Base-by-base conservation (phyloP, 306 rosid genomes). In the Begonia fuchsioides region DNA sequence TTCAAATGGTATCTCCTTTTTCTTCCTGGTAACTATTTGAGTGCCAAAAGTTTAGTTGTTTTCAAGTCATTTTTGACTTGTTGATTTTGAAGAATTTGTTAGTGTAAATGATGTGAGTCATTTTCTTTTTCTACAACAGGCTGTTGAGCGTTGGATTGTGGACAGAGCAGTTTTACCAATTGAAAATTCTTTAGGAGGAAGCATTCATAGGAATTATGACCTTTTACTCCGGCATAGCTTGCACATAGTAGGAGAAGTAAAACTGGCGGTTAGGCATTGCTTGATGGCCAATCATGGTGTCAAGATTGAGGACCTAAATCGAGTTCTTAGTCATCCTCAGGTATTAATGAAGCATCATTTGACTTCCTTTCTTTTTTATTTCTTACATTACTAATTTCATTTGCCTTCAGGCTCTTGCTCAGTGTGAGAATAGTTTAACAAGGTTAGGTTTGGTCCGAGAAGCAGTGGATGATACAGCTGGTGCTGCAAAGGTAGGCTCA, bases 241-340 rank as follows among this genome's bases (percentile, higher is more conserved):
- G 76, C 95, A 85, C 54, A 90, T 90, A 55, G 98, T 90, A 35
- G 98, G 98, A 35, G 98, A 90, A 76, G 95, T 90, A 43, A 90
- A 85, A 71, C 75, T 71, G 58, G 92, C 87, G 13, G 98, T 90
- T 50, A 77, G 78, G 38, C 98, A 90, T 66, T 90, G 98, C 63
- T 74, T 90, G 60, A 51, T 90, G 71, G 93, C 94, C 64, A 90
- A 82, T 47, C 83, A 58, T 57, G 98, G 92, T 64, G 73, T 85
- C 66, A 67, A 77, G 70, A 63, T 75, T 46, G 79, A 75, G 59
- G 81, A 79, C 61, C 64, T 90, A 67, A 75, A 62, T 45, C 73
- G 95, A 50, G 98, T 85, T 54, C 92, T 84, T 57, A 90, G 98
- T 67, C 98, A 85, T 73, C 93, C 85, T 50, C 98, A 90, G 94